Evolutionary conservation across 2,329 filamentous ascomycete genomes (phyloP), one percentile per base, ranked within the genome.

Genomic region (Trichoderma harzianum): DNA sequence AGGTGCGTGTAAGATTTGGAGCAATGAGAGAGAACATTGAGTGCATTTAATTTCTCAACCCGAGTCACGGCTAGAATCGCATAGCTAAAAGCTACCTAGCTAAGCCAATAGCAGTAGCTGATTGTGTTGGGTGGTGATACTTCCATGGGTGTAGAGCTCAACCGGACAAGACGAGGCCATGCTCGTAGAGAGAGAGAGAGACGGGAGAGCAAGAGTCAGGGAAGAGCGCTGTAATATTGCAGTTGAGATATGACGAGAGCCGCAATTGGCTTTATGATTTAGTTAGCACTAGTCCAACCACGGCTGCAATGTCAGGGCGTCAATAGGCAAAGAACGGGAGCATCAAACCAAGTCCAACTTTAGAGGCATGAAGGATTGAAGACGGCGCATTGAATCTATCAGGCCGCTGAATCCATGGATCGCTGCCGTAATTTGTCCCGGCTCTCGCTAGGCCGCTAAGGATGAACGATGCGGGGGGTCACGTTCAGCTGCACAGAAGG

Each of bases 391-490:
- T 34, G 16, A 32, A 60, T 12, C 18, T 18, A 7, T 24, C 47
- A 60, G 11, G 6, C 57, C 57, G 28, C 14, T 32, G 28, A 58
- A 21, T 32, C 34, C 34, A 36, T 36, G 34, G 34, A 36, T 36
- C 26, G 30, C 28, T n/a, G 55, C 32, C 10, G 18, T n/a, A 30
- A 67, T 58, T 58, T 43, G 64, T 43, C 24, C 57, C 64, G 64
- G 51, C 26, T 67, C 51, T 67, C 51, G 51, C 51, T 67, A 6
- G 26, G 53, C 32, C 24, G 18, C 34, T 34, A 60, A 58, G 14
- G 51, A 58, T 30, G 64, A 58, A 67, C 51, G 32, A 43, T 57
- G 64, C 64, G 64, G 64, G 64, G 63, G 51, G 47, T 11, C 63
- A 63, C 7, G 32, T 67, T 67, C 64, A 67, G 64, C 64, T 67